Base-by-base conservation (phyloP, 352 stramenopile species). In the Globisporangium barbulae region DNA sequence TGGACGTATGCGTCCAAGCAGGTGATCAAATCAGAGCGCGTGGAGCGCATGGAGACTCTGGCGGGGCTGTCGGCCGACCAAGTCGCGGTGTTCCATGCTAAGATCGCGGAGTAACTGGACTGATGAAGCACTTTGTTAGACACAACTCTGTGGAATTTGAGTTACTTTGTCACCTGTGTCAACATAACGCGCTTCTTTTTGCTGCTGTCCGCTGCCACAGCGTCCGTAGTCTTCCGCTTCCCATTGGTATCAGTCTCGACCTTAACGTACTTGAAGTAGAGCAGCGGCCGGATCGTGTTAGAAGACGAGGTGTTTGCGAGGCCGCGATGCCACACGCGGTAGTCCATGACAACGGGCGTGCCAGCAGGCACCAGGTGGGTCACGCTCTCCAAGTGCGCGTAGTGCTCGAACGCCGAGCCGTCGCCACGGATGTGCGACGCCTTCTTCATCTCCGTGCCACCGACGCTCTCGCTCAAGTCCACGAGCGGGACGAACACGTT, bases 401-500 rank as follows among this genome's bases (percentile, higher is more conserved):
- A 90, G 28, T 68, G 70, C 48, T 79, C 66, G 52, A 93, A 91
- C 8, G 72, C 53, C 19, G 74, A 58, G n/a, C 69, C 73, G 22
- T 64, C 61, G 28, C 74, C 61, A 37, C 76, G 83, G 54, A 83
- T 71, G 53, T 91, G 82, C 28, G 82, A 91, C 45, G 25, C 47
- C 1, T 10, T 61, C 69, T 91, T 89, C 81, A 93, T 90, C 66
- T 93, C 83, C 0, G 81, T 93, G 35, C 79, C 79, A 25, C 83
- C 83, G 28, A 74, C 71, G 2, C 72, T 30, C 6, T 76, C 60
- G 17, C 64, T 78, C 57, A 91, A 74, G 28, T 73, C 69, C 41
- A 87, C 79, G 2, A 93, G 65, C 61, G 83, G 81, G 13, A 89
- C 76, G 53, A 93, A 93, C 63, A 93, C 83, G 61, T 90, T 91